Evolutionary conservation across 768 basidiomycete genomes (phyloP), one percentile per base, ranked within the genome.

Genomic region (Russula ochroleuca): DNA sequence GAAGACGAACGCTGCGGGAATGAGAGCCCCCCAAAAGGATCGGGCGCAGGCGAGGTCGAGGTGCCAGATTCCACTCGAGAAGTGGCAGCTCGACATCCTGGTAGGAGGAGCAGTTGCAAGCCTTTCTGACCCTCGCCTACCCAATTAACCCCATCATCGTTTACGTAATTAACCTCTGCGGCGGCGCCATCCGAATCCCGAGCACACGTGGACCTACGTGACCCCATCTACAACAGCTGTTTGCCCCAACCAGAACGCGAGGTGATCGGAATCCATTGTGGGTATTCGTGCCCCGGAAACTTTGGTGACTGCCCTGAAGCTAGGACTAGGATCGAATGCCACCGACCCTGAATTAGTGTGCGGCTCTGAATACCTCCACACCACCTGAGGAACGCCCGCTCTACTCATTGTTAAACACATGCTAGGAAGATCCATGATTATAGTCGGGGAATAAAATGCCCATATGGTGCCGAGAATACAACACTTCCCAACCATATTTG

Each of bases 1-100:
- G 52, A 78, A 75, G 45, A 83, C 82, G 59, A 84, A 69, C 4
- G 72, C 69, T n/a, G 77, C 79, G 25, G 84, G 84, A 0, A 74
- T 52, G 37, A 85, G 49, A 3, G 81, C 75, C n/a, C 76, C 75
- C 83, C 83, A 86, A 19, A 81, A 75, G 0, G 73, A 72, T 35
- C 85, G 78, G 3, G 83, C 72, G 67, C 85, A 86, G 8, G 75
- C 51, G 61, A 77, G 73, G 6, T 72, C 68, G 53, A 83, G 74
- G 73, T 85, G 53, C 58, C 57, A 60, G n/a, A 64, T 40, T n/a
- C 50, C 63, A 10, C 40, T 56, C 8, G 59, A 64, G n/a, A 64
- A 25, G 25, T 2, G 28, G 40, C 59, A 64, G 41, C 23, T 40
- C 23, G 63, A 60, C 63, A 64, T 64, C 37, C 45, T 55, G 38